Conservation (phyloP, 2,329 filamentous ascomycete species). For the Aspergillus sojae region DNA sequence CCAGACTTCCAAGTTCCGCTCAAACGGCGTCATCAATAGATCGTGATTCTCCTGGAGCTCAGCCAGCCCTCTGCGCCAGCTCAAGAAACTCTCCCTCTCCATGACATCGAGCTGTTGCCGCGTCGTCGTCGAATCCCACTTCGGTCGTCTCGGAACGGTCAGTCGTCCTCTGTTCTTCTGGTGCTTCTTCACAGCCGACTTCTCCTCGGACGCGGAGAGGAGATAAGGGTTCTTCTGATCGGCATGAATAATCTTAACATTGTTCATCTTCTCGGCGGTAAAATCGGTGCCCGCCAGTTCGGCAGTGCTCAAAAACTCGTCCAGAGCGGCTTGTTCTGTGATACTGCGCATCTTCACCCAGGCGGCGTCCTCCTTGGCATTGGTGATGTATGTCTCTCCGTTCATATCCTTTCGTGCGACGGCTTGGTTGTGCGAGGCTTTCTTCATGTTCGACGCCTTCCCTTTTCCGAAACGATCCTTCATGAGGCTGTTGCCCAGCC, state of each 20-base stretch:
- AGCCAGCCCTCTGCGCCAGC: constrained; percentile 87
- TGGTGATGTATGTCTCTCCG: constrained; percentile 88
- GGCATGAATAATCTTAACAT: constrained; percentile 96
- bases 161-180: constrained; percentile 75
- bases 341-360: constrained; percentile 99
- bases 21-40: constrained; percentile 94
- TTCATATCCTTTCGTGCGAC: constrained; percentile 73
- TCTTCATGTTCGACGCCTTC: constrained; percentile 81
- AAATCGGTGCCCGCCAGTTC: constrained; percentile 98
- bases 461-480: constrained; percentile 97
- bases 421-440: constrained; percentile 63
- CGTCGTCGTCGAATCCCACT: constrained; percentile 86
- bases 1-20: constrained; percentile 97
- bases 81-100: constrained; percentile 79
- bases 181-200: constrained; percentile 76
- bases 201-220: constrained; percentile 81
- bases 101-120: constrained; percentile 75
- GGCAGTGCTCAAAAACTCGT: constrained; percentile 94
- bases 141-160: constrained; percentile 85
- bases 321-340: constrained; percentile 92
- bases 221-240: constrained; percentile 96
- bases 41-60: constrained; percentile 94
- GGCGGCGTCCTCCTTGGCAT: constrained; percentile 83
- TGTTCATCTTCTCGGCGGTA: constrained; percentile 98
- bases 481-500: constrained; percentile 96